Percentiles rank a stretch among this genome's conserved stretches.
Conservation (phyloP, 1,284 basidiomycete genomes). For the Puccinia hordei region DNA sequence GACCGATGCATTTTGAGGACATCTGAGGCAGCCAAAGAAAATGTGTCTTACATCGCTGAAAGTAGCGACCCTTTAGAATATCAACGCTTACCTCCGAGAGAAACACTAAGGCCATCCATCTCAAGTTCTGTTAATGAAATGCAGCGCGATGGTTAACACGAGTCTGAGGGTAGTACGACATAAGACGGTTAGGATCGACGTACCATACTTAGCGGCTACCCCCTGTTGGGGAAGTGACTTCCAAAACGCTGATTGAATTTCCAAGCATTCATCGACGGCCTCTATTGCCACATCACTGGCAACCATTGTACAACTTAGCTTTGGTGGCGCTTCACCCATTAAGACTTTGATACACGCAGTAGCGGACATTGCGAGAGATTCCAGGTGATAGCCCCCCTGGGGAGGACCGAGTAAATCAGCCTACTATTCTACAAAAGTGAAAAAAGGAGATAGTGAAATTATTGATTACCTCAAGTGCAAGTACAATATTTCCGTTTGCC, state of each 20-base stretch:
- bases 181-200: slow-evolving; percentile 52
- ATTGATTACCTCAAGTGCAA: slow-evolving; percentile 79
- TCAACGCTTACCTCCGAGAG: slow-evolving; percentile 51
- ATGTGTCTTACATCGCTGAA: neutral
- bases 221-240: slow-evolving; percentile 72
- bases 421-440: neutral
- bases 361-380: slow-evolving; percentile 82
- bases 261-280: slow-evolving; percentile 81
- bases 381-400: slow-evolving; percentile 92
- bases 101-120: slow-evolving; percentile 54
- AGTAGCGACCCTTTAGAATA: neutral
- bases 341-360: slow-evolving; percentile 81
- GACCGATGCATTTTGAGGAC: slow-evolving; percentile 81
- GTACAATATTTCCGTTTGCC: slow-evolving; percentile 83
- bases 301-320: slow-evolving; percentile 66
- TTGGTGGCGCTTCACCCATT: slow-evolving; percentile 79
- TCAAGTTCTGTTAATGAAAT: slow-evolving; percentile 51
- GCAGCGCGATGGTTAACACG: neutral
- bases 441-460: neutral
- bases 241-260: slow-evolving; percentile 87
- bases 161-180: neutral
- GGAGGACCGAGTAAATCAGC: slow-evolving; percentile 40
- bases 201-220: slow-evolving; percentile 36
- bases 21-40: slow-evolving; percentile 61
- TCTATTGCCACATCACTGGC: slow-evolving; percentile 78